phyloP scores from a whole-genome alignment of 345 rosid genomes.

The Aethionema arabicum region DNA sequence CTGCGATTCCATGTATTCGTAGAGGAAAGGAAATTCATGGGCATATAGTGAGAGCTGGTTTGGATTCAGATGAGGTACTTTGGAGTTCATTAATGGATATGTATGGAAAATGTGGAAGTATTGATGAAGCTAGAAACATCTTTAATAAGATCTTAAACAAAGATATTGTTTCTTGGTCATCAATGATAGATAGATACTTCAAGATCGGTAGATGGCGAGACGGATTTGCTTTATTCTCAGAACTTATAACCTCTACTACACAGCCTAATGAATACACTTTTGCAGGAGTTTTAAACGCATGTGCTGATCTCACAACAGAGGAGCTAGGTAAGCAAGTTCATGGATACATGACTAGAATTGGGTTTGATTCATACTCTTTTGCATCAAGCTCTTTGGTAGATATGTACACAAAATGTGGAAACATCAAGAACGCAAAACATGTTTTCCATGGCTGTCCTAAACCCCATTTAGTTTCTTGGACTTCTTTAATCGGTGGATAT shows the following conservation, averaged over 20 bases:
- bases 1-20: conserved; percentile 52
- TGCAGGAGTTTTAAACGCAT: conserved; percentile 73
- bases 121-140: conserved; percentile 65
- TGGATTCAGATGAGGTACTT: conserved; percentile 83
- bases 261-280: conserved; percentile 81
- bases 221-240: conserved; percentile 63
- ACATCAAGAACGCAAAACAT: conserved; percentile 58
- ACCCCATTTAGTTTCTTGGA: conserved; percentile 79
- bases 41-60: conserved; percentile 55
- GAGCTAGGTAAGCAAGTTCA: conserved; percentile 80
- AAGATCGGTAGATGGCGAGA: conserved; percentile 57
- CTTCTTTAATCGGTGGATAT: conserved; percentile 72
- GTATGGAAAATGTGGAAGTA: conserved; percentile 88
- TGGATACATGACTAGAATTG: conserved; percentile 66
- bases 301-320: conserved; percentile 62
- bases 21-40: conserved; percentile 83
- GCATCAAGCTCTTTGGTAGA: conserved; percentile 80
- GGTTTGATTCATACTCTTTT: conserved; percentile 62
- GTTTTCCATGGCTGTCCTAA: conserved; percentile 51
- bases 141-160: conserved; percentile 60
- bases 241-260: conserved; percentile 50
- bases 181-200: conserved; percentile 78
- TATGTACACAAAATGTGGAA: conserved; percentile 87
- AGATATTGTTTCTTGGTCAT: conserved; percentile 88
- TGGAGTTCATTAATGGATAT: conserved; percentile 87